Evolutionary conservation across 2,329 filamentous ascomycete species (phyloP).

Genomic region (Cercospora brassicicola): DNA sequence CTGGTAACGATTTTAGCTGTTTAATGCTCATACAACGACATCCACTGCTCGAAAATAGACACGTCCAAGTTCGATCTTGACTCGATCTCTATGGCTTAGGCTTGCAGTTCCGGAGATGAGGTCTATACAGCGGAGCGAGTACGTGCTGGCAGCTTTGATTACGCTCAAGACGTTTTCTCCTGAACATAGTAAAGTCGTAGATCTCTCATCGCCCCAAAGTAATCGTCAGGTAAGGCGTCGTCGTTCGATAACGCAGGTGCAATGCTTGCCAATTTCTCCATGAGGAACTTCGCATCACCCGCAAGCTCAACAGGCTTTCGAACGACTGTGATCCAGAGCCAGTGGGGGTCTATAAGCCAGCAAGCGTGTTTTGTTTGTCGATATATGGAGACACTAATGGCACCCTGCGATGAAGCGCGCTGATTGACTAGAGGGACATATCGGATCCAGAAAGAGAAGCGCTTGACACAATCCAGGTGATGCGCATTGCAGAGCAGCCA

Average conservation of each 20-base stretch:
- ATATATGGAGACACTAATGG: constrained; percentile 26
- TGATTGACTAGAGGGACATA: constrained; percentile 26
- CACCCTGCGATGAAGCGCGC: constrained; percentile 25
- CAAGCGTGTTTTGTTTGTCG: constrained; percentile 17
- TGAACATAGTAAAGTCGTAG: constrained; percentile 27
- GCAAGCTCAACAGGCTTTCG: constrained; percentile 27
- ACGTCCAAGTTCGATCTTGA: not conserved
- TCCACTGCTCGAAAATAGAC: not conserved
- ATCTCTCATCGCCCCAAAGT: constrained; percentile 23
- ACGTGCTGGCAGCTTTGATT: not conserved
- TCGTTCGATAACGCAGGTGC: constrained; percentile 16
- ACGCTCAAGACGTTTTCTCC: constrained; percentile 26
- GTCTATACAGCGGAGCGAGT: not conserved
- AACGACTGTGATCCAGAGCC: constrained; percentile 36
- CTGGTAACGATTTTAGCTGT: not conserved
- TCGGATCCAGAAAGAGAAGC: constrained; percentile 35
- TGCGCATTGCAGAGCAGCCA: constrained; percentile 31
- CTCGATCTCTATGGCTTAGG: not conserved
- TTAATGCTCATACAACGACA: not conserved
- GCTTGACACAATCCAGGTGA: constrained; percentile 25
- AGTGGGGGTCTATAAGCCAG: constrained; percentile 29
- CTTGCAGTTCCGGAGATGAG: not conserved
- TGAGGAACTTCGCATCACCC: constrained; percentile 29
- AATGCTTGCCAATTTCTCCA: constrained; percentile 22
- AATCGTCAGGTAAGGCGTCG: constrained; percentile 22